These are phyloP conservation scores for Lavandula angustifolia DNA, from an alignment of 257 asterid genomes.

Conservation along the genomic window DNA sequence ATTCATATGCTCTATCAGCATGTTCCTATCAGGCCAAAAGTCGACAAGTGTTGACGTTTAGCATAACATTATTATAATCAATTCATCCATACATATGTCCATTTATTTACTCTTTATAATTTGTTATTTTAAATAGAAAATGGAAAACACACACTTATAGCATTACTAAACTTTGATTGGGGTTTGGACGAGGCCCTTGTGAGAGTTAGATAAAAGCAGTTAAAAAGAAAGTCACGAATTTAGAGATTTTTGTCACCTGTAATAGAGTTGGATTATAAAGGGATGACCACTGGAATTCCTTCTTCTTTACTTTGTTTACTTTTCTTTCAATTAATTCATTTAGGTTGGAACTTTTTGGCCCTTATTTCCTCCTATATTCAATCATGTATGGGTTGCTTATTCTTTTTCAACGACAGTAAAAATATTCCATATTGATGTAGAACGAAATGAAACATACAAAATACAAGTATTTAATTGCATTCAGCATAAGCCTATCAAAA, in stretches of 20 bases:
- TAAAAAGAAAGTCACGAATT: background rate
- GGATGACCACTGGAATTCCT: background rate
- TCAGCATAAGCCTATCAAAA: background rate
- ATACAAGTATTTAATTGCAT: background rate
- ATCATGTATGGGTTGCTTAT: background rate
- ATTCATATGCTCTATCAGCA: background rate
- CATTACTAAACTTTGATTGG: conserved; percentile 18
- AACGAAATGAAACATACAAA: background rate
- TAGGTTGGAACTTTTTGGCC: conserved; percentile 12
- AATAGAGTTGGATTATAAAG: background rate
- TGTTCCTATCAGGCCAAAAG: conserved; percentile 17
- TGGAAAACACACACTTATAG: background rate
- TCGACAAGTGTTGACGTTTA: background rate
- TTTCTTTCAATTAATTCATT: background rate
- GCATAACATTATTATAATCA: background rate
- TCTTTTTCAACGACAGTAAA: background rate
- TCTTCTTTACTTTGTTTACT: background rate
- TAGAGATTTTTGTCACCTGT: background rate
- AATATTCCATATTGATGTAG: background rate
- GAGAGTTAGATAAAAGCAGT: background rate
- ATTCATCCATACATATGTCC: background rate
- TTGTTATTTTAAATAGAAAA: background rate
- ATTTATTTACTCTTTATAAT: background rate
- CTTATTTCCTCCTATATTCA: background rate
- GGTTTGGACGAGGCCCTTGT: conserved; percentile 12